A percentile compares a stretch with the other conserved stretches of the same genome.
Evolutionary conservation across 108 stramenopile genomes (phyloP).

Genomic region (Cyclostephanos invisitatus): DNA sequence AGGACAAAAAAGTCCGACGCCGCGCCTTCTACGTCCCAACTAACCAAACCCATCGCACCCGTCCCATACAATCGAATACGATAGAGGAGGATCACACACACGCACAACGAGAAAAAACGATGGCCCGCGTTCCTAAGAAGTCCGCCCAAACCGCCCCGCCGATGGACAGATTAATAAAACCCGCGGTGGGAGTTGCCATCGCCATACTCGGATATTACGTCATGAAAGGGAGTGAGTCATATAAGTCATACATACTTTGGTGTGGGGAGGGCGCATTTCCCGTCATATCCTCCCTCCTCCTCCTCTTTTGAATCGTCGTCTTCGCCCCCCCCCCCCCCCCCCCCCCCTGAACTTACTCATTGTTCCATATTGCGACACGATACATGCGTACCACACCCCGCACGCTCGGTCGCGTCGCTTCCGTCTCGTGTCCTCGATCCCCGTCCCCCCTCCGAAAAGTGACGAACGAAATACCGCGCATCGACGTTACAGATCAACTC

Average conservation of each 20-base stretch:
- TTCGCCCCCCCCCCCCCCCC: constrained; percentile 3
- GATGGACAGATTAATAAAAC: constrained; percentile 70
- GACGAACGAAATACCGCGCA: constrained; percentile 58
- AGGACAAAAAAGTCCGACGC: no score
- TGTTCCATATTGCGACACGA: no score
- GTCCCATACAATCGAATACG: no score
- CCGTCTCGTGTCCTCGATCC: no score
- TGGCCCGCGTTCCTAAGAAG: constrained; percentile 43
- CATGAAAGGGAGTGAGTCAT: constrained; percentile 65
- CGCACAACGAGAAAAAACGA: no score
- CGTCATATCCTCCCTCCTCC: background rate
- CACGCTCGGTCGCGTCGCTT: no score
- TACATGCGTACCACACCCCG: no score
- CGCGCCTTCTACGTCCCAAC: no score
- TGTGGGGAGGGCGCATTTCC: background rate
- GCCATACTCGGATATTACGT: constrained; percentile 76
- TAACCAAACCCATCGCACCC: no score
- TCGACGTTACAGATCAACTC: constrained; percentile 70
- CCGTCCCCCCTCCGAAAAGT: background rate
- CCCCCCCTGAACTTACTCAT: no score
- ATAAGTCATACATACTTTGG: constrained; percentile 5
- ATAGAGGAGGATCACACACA: no score
- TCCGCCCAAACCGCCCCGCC: constrained; percentile 49
- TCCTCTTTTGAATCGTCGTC: background rate
- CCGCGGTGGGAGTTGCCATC: constrained; percentile 70